These are phyloP conservation scores for Nevesoporus exiguus DNA, from an alignment of 768 basidiomycete genomes.

Conservation along the genomic window DNA sequence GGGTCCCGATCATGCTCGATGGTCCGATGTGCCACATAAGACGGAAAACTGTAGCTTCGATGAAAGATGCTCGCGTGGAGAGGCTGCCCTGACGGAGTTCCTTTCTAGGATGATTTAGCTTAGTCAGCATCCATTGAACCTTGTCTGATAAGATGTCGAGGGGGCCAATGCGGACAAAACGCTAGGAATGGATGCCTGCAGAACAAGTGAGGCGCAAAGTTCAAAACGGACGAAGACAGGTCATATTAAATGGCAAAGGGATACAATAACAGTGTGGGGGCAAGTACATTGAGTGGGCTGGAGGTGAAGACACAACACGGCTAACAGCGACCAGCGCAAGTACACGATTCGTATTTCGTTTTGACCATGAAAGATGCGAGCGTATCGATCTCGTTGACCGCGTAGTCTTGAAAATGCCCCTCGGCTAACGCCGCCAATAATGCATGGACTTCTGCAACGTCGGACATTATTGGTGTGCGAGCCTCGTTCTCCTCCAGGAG, in stretches of 20 bases:
- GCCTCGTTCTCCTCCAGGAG: constrained; percentile 58
- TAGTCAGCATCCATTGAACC: constrained; percentile 15
- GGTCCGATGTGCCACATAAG: no score
- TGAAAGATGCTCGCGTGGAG: no score
- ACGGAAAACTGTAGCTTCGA: no score
- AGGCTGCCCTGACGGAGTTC: constrained; percentile 6
- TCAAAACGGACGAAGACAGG: not conserved
- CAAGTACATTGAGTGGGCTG: constrained; percentile 17
- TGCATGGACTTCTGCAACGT: constrained; percentile 62
- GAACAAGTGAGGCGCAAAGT: not conserved
- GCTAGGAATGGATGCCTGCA: not conserved
- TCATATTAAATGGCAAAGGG: not conserved
- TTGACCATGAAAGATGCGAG: constrained; percentile 80
- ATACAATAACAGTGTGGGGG: not conserved
- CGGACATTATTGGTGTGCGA: constrained; percentile 66
- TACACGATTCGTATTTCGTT: constrained; percentile 45
- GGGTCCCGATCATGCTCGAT: no score
- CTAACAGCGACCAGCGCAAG: constrained; percentile 17
- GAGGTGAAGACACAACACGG: constrained; percentile 6
- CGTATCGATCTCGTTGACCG: constrained; percentile 73
- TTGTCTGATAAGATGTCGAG: constrained; percentile 28
- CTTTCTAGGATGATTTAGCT: constrained; percentile 16
- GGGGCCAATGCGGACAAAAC: not conserved
- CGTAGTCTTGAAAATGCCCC: constrained; percentile 64
- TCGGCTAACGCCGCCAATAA: constrained; percentile 69